Conservation (phyloP, 1,139 yeast genomes). For the Meyerozyma smithsonii region DNA sequence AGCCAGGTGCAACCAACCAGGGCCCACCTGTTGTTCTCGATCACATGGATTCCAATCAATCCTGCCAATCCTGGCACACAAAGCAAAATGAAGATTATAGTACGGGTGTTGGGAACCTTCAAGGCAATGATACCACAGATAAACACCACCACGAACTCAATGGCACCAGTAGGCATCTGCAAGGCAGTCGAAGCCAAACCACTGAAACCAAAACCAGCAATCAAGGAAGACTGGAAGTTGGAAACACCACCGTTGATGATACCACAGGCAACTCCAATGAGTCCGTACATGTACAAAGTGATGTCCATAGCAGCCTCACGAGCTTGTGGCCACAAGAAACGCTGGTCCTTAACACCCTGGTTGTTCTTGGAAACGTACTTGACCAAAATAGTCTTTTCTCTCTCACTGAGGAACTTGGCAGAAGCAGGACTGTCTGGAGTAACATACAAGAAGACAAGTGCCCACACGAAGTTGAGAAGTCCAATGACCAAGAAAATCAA, state of each 20-base stretch:
- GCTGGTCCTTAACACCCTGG: slow-evolving; percentile 21
- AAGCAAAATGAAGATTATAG: slow-evolving; percentile 5
- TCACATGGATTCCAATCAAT: slow-evolving; percentile 7
- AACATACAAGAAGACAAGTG: slow-evolving; percentile 18
- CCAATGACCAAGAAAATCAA: slow-evolving; percentile 48
- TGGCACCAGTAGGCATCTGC: slow-evolving; percentile 29
- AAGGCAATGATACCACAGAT: slow-evolving; percentile 5
- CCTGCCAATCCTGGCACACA: slow-evolving; percentile 9
- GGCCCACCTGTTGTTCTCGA: slow-evolving; percentile 3
- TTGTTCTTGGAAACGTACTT: slow-evolving; percentile 21
- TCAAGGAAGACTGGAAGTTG: slow-evolving; percentile 23
- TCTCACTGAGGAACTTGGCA: slow-evolving; percentile 7
- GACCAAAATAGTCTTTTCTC: slow-evolving; percentile 12
- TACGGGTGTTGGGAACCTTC: slow-evolving; percentile 5
- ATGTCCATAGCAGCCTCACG: slow-evolving; percentile 23
- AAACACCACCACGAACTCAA: slow-evolving; percentile 19
- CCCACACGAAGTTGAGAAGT: slow-evolving; percentile 27
- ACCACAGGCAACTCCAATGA: slow-evolving; percentile 22
- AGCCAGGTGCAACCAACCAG: slow-evolving; percentile 29
- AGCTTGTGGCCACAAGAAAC: slow-evolving; percentile 18
- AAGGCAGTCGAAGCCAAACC: slow-evolving; percentile 22
- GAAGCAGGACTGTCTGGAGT: slow-evolving; percentile 7
- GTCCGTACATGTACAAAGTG: slow-evolving; percentile 23
- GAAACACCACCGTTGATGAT: slow-evolving; percentile 26
- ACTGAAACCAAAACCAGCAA: slow-evolving; percentile 23